A percentile compares a stretch with the other conserved stretches of the same genome.
Conservation (phyloP, 192 early-diverging fungal genomes). For the Entomortierella lignicola region DNA sequence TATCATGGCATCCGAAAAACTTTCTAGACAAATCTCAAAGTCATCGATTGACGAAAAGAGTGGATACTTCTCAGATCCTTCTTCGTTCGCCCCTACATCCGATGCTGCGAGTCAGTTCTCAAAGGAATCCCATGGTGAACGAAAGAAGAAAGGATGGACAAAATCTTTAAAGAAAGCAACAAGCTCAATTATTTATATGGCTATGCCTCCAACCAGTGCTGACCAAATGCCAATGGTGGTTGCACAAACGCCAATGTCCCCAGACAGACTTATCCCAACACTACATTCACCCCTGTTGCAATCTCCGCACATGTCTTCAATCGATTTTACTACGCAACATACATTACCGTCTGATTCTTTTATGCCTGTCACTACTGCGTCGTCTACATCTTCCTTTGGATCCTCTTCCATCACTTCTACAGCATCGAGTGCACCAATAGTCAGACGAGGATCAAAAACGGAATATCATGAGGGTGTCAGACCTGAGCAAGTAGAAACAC, state of each 20-base stretch:
- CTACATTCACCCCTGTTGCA: constrained; percentile 31
- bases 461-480: neutral
- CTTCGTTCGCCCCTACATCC: neutral
- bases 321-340: neutral
- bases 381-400: neutral
- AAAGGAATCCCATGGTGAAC: constrained; percentile 16
- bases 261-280: constrained; percentile 28
- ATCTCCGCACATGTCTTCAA: neutral
- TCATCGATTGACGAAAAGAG: neutral
- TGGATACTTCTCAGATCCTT: constrained; percentile 1
- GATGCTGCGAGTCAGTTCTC: constrained; percentile 36
- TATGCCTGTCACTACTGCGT: neutral
- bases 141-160: constrained; percentile 50
- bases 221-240: constrained; percentile 49
- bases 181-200: constrained; percentile 52
- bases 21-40: neutral
- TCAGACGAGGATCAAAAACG: neutral
- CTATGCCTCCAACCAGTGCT: constrained; percentile 43
- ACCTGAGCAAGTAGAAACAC: neutral
- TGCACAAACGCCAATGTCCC: constrained; percentile 50
- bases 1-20: constrained; percentile 14
- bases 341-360: neutral
- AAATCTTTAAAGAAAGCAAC: constrained; percentile 48
- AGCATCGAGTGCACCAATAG: neutral
- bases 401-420: constrained; percentile 6